Evolutionary conservation across 2,329 filamentous ascomycete genomes (phyloP), one percentile per base, ranked within the genome.

Genomic region (Trichoderma sp.): DNA sequence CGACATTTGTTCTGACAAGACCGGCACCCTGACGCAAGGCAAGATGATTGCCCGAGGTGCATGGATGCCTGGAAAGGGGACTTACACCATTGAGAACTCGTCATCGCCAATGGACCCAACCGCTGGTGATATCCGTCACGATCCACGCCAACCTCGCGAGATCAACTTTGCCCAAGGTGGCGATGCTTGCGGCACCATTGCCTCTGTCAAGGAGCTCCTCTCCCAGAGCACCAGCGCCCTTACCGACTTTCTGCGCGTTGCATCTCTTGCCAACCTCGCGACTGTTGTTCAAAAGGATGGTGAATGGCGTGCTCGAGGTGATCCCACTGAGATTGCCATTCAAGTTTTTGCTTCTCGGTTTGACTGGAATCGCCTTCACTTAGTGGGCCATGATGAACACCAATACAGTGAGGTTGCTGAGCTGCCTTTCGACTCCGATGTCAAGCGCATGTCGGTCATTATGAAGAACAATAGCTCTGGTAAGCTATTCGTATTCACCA

Each of bases 271-370:
- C 13, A 57, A 57, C 26, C 53, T 57, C 1, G 53, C 53, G 13
- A 28, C 23, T 39, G 86, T 92, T 4, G 86, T 90, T 73, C 83
- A 88, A 73, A 83, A 82, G 13, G 82, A 88, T 13, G 80, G 78
- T 15, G 81, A 85, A 68, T 92, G 90, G 90, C 84, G 88, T 70
- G 89, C 88, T 32, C 87, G 88, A 62, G 91, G 90, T 55, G 90
- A 92, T 74, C 89, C 90, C 0, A 81, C 80, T 0, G 91, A 93
- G 75, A 92, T 93, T 73, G 91, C 91, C 2, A 91, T 93, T 59
- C 91, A 93, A 75, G 91, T 93, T 0, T 92, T 93, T 77, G 90
- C 90, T 9, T 88, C 87, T 55, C 88, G 91, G 13, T 93, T 93
- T 77, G 83, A 88, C 70, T 89, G 88, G 85, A 89, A 90, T 73